phyloP scores from a whole-genome alignment of 2,329 filamentous ascomycete species.

The Neonectria faginata region DNA sequence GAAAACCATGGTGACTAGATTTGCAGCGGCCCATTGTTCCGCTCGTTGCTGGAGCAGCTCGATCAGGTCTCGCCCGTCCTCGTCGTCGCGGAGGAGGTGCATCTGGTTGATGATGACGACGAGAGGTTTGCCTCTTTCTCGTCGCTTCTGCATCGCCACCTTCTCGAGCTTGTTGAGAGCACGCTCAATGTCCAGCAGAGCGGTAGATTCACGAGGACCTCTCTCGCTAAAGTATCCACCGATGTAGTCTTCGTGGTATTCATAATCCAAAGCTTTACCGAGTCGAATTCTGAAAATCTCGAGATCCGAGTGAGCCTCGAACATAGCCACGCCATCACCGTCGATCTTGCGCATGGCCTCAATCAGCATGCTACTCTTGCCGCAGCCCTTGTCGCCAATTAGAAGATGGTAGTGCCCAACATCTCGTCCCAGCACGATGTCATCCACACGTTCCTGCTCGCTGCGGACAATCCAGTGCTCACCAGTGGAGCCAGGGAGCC shows the following conservation, averaged over 20 bases:
- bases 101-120: slow-evolving; percentile 96
- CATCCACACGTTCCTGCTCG: slow-evolving; percentile 84
- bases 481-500: slow-evolving; percentile 54
- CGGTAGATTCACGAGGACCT: slow-evolving; percentile 90
- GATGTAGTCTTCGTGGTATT: slow-evolving; percentile 98
- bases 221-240: slow-evolving; percentile 95
- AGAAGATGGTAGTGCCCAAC: slow-evolving; percentile 90
- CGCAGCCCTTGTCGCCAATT: slow-evolving; percentile 94
- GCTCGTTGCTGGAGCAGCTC: slow-evolving; percentile 96
- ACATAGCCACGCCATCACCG: slow-evolving; percentile 91
- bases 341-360: slow-evolving; percentile 95
- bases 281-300: slow-evolving; percentile 95
- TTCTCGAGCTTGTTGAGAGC: slow-evolving; percentile 99
- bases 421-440: slow-evolving; percentile 80
- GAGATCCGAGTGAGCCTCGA: slow-evolving; percentile 93
- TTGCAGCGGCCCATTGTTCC: slow-evolving; percentile 94
- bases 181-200: slow-evolving; percentile 92
- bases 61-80: slow-evolving; percentile 91
- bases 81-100: slow-evolving; percentile 90
- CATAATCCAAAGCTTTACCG: slow-evolving; percentile 94
- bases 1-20: slow-evolving; percentile 91
- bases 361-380: slow-evolving; percentile 95
- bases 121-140: slow-evolving; percentile 73
- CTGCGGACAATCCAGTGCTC: slow-evolving; percentile 80
- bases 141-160: slow-evolving; percentile 80